Evolutionary conservation across 805 yeast species (phyloP), one percentile per base, ranked within the genome.

Genomic region (Teunomyces lycoperdinae): DNA sequence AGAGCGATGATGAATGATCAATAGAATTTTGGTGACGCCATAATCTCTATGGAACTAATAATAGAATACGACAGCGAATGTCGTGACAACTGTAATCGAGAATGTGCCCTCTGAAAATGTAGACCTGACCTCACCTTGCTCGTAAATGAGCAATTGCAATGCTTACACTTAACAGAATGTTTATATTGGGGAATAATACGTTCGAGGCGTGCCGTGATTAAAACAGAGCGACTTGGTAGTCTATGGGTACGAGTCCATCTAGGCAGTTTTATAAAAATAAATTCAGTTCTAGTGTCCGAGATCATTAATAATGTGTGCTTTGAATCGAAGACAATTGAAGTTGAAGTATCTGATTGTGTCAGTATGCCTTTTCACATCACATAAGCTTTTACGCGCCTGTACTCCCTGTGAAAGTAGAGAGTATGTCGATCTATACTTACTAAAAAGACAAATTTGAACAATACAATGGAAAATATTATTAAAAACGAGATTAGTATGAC

Each of bases 1-100:
- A 60, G 36, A 54, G 53, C 43, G 67, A 61, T 24, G 67, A 60
- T 33, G 51, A 56, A 17, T 30, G 27, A 40, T 40, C 17, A 40
- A 14, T 2, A 9, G 43, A 29, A 9, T 9, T 8, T 14, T 40
- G 34, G 29, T 14, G 54, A 56, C 5, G 14, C 28, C 33, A 31
- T 11, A 9, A 30, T 42, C 29, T 42, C 27, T 9, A 30, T 24
- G n/a, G 45, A 42, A 16, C 29, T 14, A 17, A 33, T 30, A 13
- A 31, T 42, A 14, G 30, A 42, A 24, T 42, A 20, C 16, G 31
- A 14, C 27, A 42, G 31, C 16, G 20, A 42, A 24, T 30, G 9
- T 14, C 14, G 36, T 20, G 27, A 13, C 8, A 7, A 34, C 9
- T 24, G 17, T 13, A 38, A 24, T 11, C n/a, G 30, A 24, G 30